Conservation (phyloP, 192 early-diverging fungal species). For the Lobosporangium transversale region DNA sequence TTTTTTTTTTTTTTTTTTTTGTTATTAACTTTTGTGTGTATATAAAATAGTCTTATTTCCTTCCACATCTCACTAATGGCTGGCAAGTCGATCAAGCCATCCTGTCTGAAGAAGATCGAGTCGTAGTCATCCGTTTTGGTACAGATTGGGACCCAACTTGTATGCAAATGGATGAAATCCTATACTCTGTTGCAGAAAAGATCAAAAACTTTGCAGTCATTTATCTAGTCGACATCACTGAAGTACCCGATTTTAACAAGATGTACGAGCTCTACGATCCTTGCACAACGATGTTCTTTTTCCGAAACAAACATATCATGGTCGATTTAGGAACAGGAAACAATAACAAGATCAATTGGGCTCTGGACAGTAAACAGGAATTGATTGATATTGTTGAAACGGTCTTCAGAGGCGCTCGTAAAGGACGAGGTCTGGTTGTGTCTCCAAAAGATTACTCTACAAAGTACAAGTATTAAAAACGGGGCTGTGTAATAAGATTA, state of each 20-base stretch:
- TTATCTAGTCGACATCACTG: conserved; percentile 94
- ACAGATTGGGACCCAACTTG: conserved; percentile 96
- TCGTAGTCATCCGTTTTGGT: conserved; percentile 97
- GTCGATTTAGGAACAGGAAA: conserved; percentile 99
- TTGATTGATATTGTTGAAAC: conserved; percentile 93
- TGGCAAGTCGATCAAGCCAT: conserved; percentile 99
- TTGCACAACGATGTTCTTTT: conserved; percentile 98
- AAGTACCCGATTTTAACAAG: conserved; percentile 93
- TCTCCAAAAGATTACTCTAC: conserved; percentile 97
- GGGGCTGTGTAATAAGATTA: too few relatives aligned
- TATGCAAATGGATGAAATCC: conserved; percentile 98
- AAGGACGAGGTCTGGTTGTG: conserved; percentile 97
- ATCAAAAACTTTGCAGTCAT: conserved; percentile 99
- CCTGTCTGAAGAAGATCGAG: conserved; percentile 95
- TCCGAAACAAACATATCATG: conserved; percentile 97
- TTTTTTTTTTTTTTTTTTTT: too few relatives aligned
- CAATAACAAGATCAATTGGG: conserved; percentile 99
- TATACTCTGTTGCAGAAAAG: conserved; percentile 92
- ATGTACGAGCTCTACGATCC: conserved; percentile 99
- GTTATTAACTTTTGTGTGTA: too few relatives aligned
- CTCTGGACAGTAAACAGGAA: conserved; percentile 94
- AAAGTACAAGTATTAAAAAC: conserved; percentile 92
- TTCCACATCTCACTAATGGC: conserved; percentile 74
- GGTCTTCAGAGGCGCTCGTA: conserved; percentile 93
- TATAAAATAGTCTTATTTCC: conserved; percentile 60